phyloP scores from a whole-genome alignment of 306 rosid species.

The Quercus suber region DNA sequence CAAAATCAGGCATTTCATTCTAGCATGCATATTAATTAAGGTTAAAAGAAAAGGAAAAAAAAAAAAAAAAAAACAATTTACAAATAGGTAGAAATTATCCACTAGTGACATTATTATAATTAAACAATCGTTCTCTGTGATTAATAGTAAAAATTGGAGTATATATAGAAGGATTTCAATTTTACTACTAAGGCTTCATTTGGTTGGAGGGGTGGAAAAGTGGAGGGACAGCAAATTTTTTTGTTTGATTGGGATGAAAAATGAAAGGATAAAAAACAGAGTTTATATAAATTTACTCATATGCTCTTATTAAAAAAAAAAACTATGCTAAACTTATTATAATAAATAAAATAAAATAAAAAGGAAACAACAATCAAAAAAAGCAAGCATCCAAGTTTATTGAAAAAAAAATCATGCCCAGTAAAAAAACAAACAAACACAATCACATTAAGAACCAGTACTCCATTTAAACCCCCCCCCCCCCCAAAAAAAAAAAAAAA shows the following conservation, averaged over 20 bases:
- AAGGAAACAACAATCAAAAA: too few species aligned
- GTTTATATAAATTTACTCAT: constrained; percentile 31
- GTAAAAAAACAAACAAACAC: too few species aligned
- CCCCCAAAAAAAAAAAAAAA: too few species aligned
- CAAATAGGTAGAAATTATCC: not conserved
- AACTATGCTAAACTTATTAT: constrained; percentile 49
- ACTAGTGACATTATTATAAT: not conserved
- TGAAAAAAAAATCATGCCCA: too few species aligned
- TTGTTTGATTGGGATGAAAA: too few species aligned
- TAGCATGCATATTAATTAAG: not conserved
- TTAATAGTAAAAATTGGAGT: not conserved
- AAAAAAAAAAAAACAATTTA: not conserved
- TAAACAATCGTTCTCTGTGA: not conserved
- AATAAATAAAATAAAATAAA: not conserved
- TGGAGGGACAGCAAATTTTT: too few species aligned
- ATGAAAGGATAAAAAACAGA: constrained; percentile 34
- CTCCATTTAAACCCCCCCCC: too few species aligned
- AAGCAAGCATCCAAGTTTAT: too few species aligned
- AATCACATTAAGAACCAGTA: too few species aligned
- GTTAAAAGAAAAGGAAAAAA: not conserved
- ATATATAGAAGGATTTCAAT: not conserved
- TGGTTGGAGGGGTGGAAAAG: too few species aligned
- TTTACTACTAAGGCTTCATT: not conserved
- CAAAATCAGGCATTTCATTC: not conserved
- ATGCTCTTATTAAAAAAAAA: too few species aligned